Evolutionary conservation across 106 monocot species (phyloP), one percentile per base, ranked within the genome.

Genomic region (Allium fistulosum): DNA sequence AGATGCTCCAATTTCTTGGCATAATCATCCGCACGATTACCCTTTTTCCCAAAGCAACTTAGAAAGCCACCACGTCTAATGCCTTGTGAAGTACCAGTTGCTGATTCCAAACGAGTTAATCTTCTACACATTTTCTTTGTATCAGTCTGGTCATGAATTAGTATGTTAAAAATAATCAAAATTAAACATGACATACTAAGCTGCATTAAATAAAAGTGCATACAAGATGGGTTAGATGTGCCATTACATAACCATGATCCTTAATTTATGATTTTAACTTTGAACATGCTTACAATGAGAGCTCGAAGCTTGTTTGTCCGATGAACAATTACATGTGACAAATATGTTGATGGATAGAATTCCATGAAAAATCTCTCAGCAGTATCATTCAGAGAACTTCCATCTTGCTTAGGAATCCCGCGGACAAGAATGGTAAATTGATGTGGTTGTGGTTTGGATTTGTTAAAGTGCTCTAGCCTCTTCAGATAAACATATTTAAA

Each of bases 381-480:
- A 59, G 50, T 77, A 49, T 83, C 83, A 66, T 84, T 85, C 57
- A 84, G 26, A 45, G 78, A 87, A 57, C 53, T 75, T 57, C 79
- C 85, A 75, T 73, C 63, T 57, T 45, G 61, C 63, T 61, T 51
- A 58, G 99, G 93, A 73, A 99, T 82, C 46, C 87, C 87, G 61
- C 90, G 90, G 67, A 99, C 93, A 71, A 99, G 87, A 63, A 99
- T 66, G 0, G 93, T 85, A 63, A 93, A 99, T 15, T 99, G 74
- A 63, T 93, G 83, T 37, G 83, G 85, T 67, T 79, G 60, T 58
- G 90, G 90, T 72, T 76, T 81, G 45, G 87, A 93, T 69, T 77
- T 65, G 76, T 70, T 78, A 69, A 90, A 99, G 66, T 80, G 70
- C 53, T 78, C 77, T 47, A 99, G 74, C 71, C 93, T 82, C 84